Base-by-base conservation (phyloP, 176 grass and related monocot genomes). In the Olyra latifolia region DNA sequence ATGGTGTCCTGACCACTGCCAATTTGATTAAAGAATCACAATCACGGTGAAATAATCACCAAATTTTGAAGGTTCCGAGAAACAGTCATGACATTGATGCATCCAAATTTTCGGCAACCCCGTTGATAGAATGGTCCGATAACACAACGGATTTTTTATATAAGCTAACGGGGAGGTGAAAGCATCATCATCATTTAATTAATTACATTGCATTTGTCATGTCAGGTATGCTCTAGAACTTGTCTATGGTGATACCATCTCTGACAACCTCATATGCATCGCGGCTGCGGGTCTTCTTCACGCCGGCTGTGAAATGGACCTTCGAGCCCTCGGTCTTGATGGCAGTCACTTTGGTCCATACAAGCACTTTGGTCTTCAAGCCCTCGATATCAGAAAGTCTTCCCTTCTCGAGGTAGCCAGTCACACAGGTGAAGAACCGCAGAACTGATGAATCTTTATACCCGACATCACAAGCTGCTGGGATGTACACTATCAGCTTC, bases 391-490 rank as follows among this genome's bases (percentile, higher is more conserved):
- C 93, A 0, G 89, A 74, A 53, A 99, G 82, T 63, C 90, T 95
- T 42, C 92, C 96, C 69, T 99, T 99, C 79, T 99, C 93, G 2
- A 99, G 66, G 69, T 95, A 93, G 17, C 96, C 93, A 0, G 88
- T 99, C 53, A 99, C 93, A 56, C 73, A 82, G 65, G 96, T 95
- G 79, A 87, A 91, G 82, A 99, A 95, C 62, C 96, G 86, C 64
- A 99, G 39, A 59, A 95, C 88, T 2, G 96, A 99, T 10, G 92
- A 95, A 64, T 99, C 96, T 62, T 89, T 99, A 87, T 95, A 99
- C 43, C 93, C 96, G 1, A 99, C 96, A 5, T 99, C 96, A 24
- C 92, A 99, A 15, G 86, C 24, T 24, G 90, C 89, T 0, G 90
- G 88, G 28, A 99, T 91, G 71, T 89, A 95, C 40, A 99, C 93